Base-by-base conservation (phyloP, 768 basidiomycete genomes). In the Nidularia pulvinata region DNA sequence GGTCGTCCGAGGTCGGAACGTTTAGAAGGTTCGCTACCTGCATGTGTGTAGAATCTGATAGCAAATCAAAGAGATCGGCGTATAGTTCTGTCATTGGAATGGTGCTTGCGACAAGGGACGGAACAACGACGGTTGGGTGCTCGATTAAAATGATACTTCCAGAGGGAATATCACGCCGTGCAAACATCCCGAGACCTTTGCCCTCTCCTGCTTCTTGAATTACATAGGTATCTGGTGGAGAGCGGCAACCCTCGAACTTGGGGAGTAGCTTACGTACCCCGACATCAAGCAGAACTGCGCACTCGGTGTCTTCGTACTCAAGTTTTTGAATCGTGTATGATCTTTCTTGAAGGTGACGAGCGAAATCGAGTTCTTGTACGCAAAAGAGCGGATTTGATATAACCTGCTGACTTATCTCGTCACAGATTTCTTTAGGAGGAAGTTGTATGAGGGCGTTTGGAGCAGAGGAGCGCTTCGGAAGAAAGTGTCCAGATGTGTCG, bases 61-160 rank as follows among this genome's bases (percentile, higher is more conserved):
- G 61, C 6, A 57, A 58, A 30, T 56, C 55, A 19, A 74, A 64
- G 7, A 72, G 53, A 10, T 57, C 54, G 1, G 55, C 52, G 48
- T 66, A 72, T 3, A 70, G 11, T 3, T 69, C 62, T 1, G 57
- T 48, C n/a, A 62, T 48, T 5, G 64, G 58, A 16, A 57, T 53
- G 7, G 58, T 48, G 1, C 63, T 49, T 10, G 57, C 67, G 13
- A 71, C 58, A n/a, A 69, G 54, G 54, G 66, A 69, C 4, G 74
- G 72, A 5, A 55, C 57, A 32, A 75, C 60, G 39, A 75, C 33
- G 1, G 57, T 57, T 3, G 75, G 75, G 16, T 68, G 68, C 54
- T 77, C 71, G 1, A 61, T 58, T 11, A 66, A 19, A 25, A 73
- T 63, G 32, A 59, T 43, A 19, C 60, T 63, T 19, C 66, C 62